Conservation (phyloP, 345 rosid genomes). For the Salix viminalis region DNA sequence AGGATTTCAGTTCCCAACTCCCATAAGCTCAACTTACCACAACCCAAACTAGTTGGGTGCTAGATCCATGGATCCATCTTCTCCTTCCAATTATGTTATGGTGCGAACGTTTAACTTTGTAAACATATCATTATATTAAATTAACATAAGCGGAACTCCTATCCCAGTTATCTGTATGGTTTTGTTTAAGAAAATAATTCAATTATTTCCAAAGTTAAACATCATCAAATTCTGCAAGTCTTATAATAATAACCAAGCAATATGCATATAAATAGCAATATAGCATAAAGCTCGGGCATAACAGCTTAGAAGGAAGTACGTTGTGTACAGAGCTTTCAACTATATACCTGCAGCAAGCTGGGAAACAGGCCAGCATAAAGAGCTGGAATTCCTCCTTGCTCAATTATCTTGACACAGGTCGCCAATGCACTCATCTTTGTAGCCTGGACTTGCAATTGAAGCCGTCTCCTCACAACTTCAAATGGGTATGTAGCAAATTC, state of each 20-base stretch:
- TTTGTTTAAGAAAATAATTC: background rate
- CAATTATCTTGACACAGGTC: constrained; percentile 52
- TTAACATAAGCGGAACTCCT: background rate
- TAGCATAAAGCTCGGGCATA: background rate
- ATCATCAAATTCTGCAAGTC: background rate
- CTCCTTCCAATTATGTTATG: too few species aligned
- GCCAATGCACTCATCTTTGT: constrained; percentile 53
- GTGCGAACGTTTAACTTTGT: too few species aligned
- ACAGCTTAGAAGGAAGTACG: background rate
- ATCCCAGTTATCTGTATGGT: background rate
- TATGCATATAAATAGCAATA: background rate
- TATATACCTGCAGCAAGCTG: constrained; percentile 63
- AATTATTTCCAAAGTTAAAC: too few species aligned
- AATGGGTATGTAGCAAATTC: constrained; percentile 74
- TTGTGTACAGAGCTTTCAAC: background rate
- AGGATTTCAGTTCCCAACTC: background rate
- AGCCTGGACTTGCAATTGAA: constrained; percentile 61
- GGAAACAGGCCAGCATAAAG: constrained; percentile 69
- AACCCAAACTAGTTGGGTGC: too few species aligned
- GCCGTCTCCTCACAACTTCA: constrained; percentile 71
- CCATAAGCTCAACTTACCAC: background rate
- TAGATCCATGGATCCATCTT: too few species aligned
- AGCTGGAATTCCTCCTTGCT: constrained; percentile 67
- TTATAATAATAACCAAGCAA: background rate
- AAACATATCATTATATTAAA: background rate